phyloP scores from a whole-genome alignment of 805 yeast species.

The Yamadazyma endophytica region DNA sequence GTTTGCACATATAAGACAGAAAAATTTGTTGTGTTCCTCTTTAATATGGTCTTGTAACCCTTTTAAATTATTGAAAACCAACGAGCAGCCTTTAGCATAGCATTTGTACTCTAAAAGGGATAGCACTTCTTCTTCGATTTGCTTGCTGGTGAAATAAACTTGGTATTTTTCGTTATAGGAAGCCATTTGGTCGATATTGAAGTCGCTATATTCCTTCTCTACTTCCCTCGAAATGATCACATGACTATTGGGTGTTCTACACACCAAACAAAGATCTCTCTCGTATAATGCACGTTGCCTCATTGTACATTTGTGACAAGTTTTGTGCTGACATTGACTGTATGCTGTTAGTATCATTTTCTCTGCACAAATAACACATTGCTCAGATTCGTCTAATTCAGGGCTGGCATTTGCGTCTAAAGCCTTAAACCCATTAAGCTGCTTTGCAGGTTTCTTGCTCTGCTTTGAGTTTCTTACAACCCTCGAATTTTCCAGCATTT shows the following conservation, averaged over 20 bases:
- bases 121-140: constrained; percentile 47
- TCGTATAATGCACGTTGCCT: constrained; percentile 78
- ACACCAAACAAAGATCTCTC: constrained; percentile 73
- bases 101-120: constrained; percentile 55
- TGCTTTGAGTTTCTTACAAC: not conserved
- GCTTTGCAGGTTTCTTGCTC: not conserved
- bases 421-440: not conserved
- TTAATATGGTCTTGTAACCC: constrained; percentile 63
- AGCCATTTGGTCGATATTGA: constrained; percentile 25
- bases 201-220: constrained; percentile 33
- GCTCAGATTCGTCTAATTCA: constrained; percentile 32
- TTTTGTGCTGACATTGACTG: constrained; percentile 78
- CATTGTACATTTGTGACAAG: constrained; percentile 79
- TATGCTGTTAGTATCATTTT: constrained; percentile 58
- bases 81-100: constrained; percentile 37
- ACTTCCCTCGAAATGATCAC: constrained; percentile 55
- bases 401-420: not conserved
- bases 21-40: constrained; percentile 54
- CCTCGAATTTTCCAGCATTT: no score
- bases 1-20: constrained; percentile 75
- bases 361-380: constrained; percentile 85
- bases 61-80: constrained; percentile 46
- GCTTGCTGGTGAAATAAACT: constrained; percentile 54
- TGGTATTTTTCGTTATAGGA: constrained; percentile 43
- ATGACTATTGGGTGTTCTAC: constrained; percentile 65